phyloP scores from a whole-genome alignment of 2,329 filamentous ascomycete species.

The Hymenoscyphus fraxineus region DNA sequence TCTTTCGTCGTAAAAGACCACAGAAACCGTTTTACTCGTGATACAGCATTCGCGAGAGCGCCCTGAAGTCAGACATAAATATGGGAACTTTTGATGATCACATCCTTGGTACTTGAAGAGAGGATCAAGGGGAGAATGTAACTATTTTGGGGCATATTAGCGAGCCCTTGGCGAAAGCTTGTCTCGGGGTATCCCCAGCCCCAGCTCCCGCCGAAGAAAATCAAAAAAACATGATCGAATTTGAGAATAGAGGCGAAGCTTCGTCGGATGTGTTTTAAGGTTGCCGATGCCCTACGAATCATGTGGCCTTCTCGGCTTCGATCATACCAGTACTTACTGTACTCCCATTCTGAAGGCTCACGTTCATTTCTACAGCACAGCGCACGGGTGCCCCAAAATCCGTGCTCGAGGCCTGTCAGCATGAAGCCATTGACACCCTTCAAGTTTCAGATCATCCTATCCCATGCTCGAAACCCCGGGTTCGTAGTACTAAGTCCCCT shows the following conservation, averaged over 20 bases:
- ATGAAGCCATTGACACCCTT: conserved; percentile 8
- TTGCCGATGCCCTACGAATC: neutral
- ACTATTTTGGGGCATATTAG: neutral
- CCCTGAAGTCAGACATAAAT: neutral
- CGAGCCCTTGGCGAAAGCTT: neutral
- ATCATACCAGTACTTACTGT: neutral
- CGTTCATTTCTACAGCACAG: neutral
- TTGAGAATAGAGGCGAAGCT: neutral
- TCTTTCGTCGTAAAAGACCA: neutral
- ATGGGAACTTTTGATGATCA: neutral
- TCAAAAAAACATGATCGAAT: neutral
- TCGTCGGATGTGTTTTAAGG: neutral
- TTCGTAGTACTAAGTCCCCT: neutral
- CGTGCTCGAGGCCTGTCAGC: conserved; percentile 11
- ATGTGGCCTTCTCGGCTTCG: neutral
- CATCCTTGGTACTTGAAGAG: neutral
- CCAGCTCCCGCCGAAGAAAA: neutral
- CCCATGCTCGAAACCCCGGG: conserved; percentile 5
- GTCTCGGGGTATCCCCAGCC: neutral
- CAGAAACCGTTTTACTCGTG: neutral
- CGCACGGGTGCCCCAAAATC: neutral
- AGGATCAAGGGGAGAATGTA: neutral
- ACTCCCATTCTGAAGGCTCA: neutral
- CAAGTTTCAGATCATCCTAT: conserved; percentile 12
- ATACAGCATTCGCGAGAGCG: neutral